Base-by-base conservation (phyloP, 2,329 filamentous ascomycete species). In the Cercospora sp. region DNA sequence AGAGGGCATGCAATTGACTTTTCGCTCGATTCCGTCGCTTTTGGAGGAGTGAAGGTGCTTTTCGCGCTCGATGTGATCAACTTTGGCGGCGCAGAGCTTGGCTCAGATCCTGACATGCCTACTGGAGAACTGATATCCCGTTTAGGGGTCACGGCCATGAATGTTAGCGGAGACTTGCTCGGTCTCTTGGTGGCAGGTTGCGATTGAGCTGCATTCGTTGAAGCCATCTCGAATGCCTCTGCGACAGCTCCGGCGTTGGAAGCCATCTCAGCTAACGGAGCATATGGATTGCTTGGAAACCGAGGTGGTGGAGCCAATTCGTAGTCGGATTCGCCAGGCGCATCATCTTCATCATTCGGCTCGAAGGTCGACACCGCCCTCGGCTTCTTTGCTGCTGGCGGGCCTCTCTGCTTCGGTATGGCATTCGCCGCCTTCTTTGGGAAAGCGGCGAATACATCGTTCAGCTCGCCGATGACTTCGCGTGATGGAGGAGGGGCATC, bases 381-480 rank as follows among this genome's bases (percentile, higher is more conserved):
- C 23, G 60, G 36, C 40, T 48, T 62, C 60, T 62, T 62, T n/a
- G 60, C 20, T 20, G 60, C 36, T 33, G 60, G 60, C 40, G 60
- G 55, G 31, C 28, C 60, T 12, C 60, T 62, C 23, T 20, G 36
- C 61, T 64, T 58, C 23, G 61, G 30, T 45, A 36, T 40, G 13
- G 9, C 23, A 28, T 40, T 9, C 28, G 40, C 7, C 13, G 42
- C 23, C 60, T 62, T 62, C 42, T 51, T 51, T 12, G 36, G 18
- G 13, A 51, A 51, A 16, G 36, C 36, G 7, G 60, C 60, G 20
- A 48, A 48, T 9, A 45, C 40, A 28, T 48, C 7, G 12, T 48
- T 30, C 23, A 62, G 13, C 16, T 59, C 55, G 55, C 55, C 31
- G 23, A 23, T 8, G 5, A n/a, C 33, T 9, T 26, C 33, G 33